Conservation (phyloP, 2,329 filamentous ascomycete species). For the Pyrenochaeta sp. region DNA sequence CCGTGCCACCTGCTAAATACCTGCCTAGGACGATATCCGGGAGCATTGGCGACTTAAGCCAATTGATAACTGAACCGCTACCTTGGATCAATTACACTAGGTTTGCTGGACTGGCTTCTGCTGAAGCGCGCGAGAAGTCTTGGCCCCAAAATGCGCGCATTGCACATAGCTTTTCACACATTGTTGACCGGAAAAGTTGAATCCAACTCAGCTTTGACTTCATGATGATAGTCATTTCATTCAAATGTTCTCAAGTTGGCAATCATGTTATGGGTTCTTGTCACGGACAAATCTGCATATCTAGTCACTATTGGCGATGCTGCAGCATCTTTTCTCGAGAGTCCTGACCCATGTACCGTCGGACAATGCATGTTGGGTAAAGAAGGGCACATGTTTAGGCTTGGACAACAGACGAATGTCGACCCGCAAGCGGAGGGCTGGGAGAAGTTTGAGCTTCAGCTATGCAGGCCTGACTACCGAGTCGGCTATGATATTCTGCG, state of each 20-base stretch:
- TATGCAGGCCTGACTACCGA: constrained; percentile 4
- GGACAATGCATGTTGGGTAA: constrained; percentile 7
- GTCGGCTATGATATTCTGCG: background rate
- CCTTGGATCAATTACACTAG: background rate
- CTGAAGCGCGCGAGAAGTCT: background rate
- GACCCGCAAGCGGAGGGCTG: background rate
- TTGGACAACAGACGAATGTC: background rate
- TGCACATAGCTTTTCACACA: constrained; percentile 11
- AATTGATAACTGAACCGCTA: too few relatives aligned
- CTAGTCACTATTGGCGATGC: constrained; percentile 31
- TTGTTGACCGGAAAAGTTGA: constrained; percentile 5
- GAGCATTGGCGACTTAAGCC: too few relatives aligned
- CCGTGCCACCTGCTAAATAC: background rate
- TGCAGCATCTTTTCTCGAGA: constrained; percentile 22
- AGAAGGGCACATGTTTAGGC: constrained; percentile 1
- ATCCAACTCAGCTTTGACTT: constrained; percentile 27
- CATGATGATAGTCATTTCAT: constrained; percentile 26
- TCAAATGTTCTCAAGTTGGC: constrained; percentile 25
- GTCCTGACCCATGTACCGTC: constrained; percentile 13
- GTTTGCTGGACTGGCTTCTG: background rate
- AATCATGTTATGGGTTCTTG: constrained; percentile 19
- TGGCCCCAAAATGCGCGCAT: constrained; percentile 1
- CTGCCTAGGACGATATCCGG: background rate
- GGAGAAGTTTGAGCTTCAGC: background rate
- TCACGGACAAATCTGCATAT: constrained; percentile 14